Percentiles rank a stretch among this genome's conserved stretches.
Conservation (phyloP, 2,329 filamentous ascomycete species). For the Colletotrichum sp. region DNA sequence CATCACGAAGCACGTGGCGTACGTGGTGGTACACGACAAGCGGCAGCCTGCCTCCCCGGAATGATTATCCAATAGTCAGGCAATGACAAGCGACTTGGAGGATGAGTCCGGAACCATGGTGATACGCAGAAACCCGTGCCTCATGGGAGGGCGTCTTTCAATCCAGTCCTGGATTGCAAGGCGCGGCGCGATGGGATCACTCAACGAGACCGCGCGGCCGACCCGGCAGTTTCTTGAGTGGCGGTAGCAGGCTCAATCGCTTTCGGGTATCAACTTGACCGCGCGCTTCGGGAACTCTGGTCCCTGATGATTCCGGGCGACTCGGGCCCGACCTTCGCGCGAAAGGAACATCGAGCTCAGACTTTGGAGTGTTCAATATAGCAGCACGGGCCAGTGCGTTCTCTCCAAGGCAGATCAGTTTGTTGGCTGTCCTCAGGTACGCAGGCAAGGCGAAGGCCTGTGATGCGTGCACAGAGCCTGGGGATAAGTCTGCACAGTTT, state of each 20-base stretch:
- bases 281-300: not conserved
- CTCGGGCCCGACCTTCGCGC: not conserved
- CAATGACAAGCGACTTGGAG: not conserved
- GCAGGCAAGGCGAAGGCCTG: not conserved
- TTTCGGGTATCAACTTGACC: not conserved
- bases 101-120: not conserved
- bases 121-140: not conserved
- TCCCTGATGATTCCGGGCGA: not conserved
- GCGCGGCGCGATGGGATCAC: not conserved
- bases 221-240: not conserved
- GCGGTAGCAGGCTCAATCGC: not conserved
- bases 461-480: not conserved
- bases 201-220: not conserved
- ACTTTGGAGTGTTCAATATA: not conserved
- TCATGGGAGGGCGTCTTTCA: not conserved
- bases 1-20: conserved; percentile 1
- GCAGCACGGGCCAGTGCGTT: not conserved
- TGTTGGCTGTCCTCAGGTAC: not conserved
- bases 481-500: not conserved
- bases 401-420: not conserved
- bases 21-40: not conserved
- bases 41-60: not conserved
- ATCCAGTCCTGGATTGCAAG: not conserved
- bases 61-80: not conserved
- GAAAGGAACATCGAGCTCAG: not conserved